phyloP scores from a whole-genome alignment of 208 protist species.

The Entamoeba moshkovskii region DNA sequence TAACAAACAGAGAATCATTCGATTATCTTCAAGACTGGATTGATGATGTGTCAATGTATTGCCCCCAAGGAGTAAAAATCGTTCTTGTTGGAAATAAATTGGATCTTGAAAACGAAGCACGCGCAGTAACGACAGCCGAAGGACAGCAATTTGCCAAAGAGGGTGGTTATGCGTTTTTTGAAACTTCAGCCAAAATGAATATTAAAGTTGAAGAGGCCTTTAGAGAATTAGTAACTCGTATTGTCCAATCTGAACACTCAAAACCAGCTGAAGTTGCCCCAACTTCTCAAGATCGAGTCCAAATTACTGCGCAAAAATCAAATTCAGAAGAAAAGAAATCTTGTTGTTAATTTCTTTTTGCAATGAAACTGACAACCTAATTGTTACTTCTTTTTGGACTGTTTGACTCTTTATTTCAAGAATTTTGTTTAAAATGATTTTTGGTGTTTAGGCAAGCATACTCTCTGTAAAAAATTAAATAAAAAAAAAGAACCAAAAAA shows the following conservation, averaged over 20 bases:
- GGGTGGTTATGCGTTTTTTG: not conserved
- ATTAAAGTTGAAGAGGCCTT: not conserved
- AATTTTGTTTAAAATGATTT: too few relatives aligned
- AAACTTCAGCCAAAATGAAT: not conserved
- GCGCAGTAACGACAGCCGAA: not conserved
- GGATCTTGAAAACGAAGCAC: not conserved
- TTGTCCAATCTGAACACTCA: not conserved
- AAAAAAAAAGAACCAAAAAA: too few relatives aligned
- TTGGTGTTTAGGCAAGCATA: too few relatives aligned
- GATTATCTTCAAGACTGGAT: not conserved
- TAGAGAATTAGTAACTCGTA: not conserved
- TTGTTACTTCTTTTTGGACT: too few relatives aligned
- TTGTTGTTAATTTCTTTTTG: not conserved
- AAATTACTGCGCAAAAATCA: not conserved
- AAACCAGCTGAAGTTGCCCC: not conserved
- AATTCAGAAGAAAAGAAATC: not conserved
- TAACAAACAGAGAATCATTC: not conserved
- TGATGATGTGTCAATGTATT: not conserved
- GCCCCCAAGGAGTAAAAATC: not conserved
- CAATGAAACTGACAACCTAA: too few relatives aligned
- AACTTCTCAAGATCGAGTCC: not conserved
- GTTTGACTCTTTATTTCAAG: too few relatives aligned
- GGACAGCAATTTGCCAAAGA: not conserved
- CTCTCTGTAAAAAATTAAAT: too few relatives aligned
- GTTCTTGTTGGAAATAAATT: not conserved